These are phyloP conservation scores for Prunus davidiana DNA, from an alignment of 306 rosid species.

Conservation along the genomic window DNA sequence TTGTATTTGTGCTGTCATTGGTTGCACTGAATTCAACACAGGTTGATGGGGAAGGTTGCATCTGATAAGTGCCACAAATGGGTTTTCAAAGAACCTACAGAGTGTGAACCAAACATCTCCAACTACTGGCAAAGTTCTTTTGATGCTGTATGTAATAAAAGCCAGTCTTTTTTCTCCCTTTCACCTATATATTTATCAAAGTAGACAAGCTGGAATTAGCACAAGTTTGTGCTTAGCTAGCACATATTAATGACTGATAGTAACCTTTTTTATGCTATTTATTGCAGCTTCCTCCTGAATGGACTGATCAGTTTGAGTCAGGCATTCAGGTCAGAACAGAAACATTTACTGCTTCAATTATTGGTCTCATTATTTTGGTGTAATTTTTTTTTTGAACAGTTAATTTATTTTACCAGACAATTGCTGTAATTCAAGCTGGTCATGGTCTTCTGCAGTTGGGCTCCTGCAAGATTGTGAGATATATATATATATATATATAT, in stretches of 20 bases:
- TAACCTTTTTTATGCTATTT: slow-evolving; percentile 40
- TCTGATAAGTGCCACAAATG: slow-evolving; percentile 99
- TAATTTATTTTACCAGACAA: slow-evolving; percentile 57
- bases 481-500: background rate
- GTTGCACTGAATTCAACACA: slow-evolving; percentile 28
- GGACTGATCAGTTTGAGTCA: slow-evolving; percentile 98
- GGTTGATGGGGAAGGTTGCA: slow-evolving; percentile 99
- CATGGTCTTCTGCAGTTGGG: slow-evolving; percentile 99
- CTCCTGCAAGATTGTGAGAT: slow-evolving; percentile 96
- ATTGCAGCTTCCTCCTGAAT: slow-evolving; percentile 97
- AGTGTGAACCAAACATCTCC: slow-evolving; percentile 93
- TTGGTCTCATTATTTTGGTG: background rate
- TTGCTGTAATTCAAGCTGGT: slow-evolving; percentile 99
- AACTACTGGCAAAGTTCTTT: slow-evolving; percentile 99
- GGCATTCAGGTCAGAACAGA: slow-evolving; percentile 86
- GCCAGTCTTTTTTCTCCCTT: background rate
- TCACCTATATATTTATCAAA: background rate
- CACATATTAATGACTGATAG: slow-evolving; percentile 34
- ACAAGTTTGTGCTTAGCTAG: slow-evolving; percentile 16
- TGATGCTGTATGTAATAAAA: slow-evolving; percentile 75
- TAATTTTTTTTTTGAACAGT: slow-evolving; percentile 7
- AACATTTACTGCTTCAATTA: slow-evolving; percentile 17
- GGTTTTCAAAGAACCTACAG: slow-evolving; percentile 99
- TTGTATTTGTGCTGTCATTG: slow-evolving; percentile 24
- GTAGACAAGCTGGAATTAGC: background rate